Conservation (phyloP, 2,329 filamentous ascomycete species). For the Penicillium olsonii region DNA sequence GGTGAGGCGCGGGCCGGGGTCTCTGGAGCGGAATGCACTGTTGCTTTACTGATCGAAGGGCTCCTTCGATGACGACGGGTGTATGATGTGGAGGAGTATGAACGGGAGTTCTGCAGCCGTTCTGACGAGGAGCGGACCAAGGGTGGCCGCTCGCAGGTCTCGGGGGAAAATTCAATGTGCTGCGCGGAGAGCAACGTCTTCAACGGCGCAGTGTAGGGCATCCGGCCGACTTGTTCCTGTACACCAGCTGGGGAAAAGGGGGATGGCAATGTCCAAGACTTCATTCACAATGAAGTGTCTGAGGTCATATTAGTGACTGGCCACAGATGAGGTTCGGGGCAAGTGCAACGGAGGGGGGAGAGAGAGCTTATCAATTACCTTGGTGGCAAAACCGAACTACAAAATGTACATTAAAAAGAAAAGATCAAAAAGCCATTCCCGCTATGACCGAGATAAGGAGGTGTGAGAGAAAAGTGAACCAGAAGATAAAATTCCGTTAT, state of each 20-base stretch:
- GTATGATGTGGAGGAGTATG: constrained; percentile 61
- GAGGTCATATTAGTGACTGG: constrained; percentile 10
- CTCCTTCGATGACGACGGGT: constrained; percentile 63
- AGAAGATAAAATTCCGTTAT: constrained; percentile 6
- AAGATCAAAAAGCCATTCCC: constrained; percentile 9
- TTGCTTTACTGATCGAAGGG: constrained; percentile 50
- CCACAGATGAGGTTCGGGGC: constrained; percentile 12
- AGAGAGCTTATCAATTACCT: constrained; percentile 9
- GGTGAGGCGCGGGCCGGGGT: constrained; percentile 20
- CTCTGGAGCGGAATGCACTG: constrained; percentile 34
- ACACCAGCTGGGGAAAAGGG: constrained; percentile 27
- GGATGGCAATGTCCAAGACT: constrained; percentile 2
- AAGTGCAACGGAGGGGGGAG: constrained; percentile 1
- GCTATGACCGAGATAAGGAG: constrained; percentile 11
- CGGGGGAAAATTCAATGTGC: constrained; percentile 50
- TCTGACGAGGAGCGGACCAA: constrained; percentile 26
- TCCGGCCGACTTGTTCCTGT: constrained; percentile 42
- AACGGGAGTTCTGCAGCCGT: constrained; percentile 55
- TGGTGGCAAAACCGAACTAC: constrained; percentile 8
- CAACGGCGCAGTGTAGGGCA: constrained; percentile 54
- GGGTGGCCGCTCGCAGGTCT: constrained; percentile 23
- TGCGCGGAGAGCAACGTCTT: constrained; percentile 59
- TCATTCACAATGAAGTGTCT: constrained; percentile 14
- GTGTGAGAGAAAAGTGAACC: constrained; percentile 1
- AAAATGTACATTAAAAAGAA: constrained; percentile 5